These are phyloP conservation scores for Zygosaccharomyces pseudorouxii DNA, from an alignment of 805 yeast species.

Conservation along the genomic window DNA sequence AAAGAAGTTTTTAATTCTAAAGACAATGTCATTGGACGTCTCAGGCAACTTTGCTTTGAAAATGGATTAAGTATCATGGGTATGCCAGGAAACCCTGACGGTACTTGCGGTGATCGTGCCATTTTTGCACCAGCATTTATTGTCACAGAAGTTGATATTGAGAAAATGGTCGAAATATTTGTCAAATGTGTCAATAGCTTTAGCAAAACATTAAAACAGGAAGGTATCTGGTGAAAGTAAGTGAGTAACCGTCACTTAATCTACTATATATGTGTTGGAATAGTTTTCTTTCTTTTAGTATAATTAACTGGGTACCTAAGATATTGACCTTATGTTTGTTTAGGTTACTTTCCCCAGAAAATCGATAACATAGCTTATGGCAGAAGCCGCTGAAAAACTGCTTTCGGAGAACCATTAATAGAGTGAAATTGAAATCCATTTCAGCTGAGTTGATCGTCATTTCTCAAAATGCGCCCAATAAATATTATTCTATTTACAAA, in stretches of 20 bases:
- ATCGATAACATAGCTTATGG: too few species aligned
- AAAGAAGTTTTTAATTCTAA: conserved; percentile 44
- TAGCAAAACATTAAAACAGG: conserved; percentile 14
- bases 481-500: not conserved
- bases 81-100: conserved; percentile 42
- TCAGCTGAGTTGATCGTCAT: too few species aligned
- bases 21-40: conserved; percentile 36
- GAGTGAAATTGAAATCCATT: too few species aligned
- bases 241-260: not conserved
- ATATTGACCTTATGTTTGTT: too few species aligned
- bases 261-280: not conserved
- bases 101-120: conserved; percentile 38
- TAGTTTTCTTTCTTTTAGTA: too few species aligned
- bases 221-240: conserved; percentile 13
- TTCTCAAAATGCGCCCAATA: not conserved
- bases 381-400: too few species aligned
- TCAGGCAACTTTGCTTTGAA: conserved; percentile 36
- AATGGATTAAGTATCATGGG: conserved; percentile 49
- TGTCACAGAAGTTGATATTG: conserved; percentile 41
- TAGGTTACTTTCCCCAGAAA: too few species aligned
- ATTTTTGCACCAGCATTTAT: conserved; percentile 45
- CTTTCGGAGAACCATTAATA: too few species aligned
- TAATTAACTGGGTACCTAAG: not conserved
- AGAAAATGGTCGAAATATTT: conserved; percentile 39
- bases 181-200: conserved; percentile 39